Evolutionary conservation across 352 stramenopile species (phyloP), one percentile per base, ranked within the genome.

Genomic region (Phytopythium chamaehyphon): DNA sequence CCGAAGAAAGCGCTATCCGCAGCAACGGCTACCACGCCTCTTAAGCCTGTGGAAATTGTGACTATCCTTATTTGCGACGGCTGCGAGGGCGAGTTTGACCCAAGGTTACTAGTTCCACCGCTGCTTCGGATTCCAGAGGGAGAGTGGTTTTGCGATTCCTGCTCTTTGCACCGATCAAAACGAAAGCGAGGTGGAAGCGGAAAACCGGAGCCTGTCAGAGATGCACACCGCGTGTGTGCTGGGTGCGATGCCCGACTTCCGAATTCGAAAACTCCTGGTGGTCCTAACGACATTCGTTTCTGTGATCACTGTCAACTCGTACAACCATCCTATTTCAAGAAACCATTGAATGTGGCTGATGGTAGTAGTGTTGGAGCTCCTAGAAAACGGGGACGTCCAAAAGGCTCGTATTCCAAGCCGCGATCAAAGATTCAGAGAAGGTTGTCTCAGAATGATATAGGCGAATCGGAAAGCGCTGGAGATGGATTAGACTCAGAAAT

Each of bases 1-100:
- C 28, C 28, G 28, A 33, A 33, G 9, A 33, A 9, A 33, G 28
- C 28, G 9, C 28, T 33, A 33, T 33, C 28, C 5, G 15, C 9
- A 0, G 2, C 28, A 40, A 1, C 18, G 24, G 4, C 40, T 51
- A 16, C 21, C 28, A 22, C 31, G 18, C 28, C 40, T 15, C 9
- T 56, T 1, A 4, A 9, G 3, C 7, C n/a, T 15, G 16, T 21
- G 31, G 28, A 54, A 14, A 46, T 66, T 19, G 59, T 81, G 24
- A 83, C 65, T 2, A 37, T 89, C 19, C 54, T 92, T 24, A 66
- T 90, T 35, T 91, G 83, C 45, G 77, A 90, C 31, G 73, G 76
- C 0, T 93, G 80, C 39, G 78, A 88, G 42, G 66, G 69, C 37
- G 77, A 88, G 31, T 87, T 80, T 39, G 78, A 88, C 26, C 56